Evolutionary conservation across 1,284 basidiomycete species (phyloP).

Genomic region (Salmacisia buchloeana): DNA sequence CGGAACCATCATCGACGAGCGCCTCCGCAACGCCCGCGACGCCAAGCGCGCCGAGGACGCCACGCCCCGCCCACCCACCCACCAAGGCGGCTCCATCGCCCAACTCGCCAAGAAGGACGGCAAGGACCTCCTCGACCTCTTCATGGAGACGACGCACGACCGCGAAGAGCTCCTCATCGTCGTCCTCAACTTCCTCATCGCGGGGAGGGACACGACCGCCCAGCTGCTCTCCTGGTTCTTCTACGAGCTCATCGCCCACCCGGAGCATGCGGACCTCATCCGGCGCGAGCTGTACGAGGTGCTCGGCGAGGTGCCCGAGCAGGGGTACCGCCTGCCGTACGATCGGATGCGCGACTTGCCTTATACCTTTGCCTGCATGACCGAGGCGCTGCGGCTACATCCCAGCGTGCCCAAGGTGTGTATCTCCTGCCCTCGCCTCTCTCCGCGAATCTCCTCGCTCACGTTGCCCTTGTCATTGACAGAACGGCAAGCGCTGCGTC

Average conservation of each 20-base stretch:
- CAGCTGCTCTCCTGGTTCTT: slow-evolving; percentile 36
- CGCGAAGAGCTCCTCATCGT: slow-evolving; percentile 46
- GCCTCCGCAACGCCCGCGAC: slow-evolving; percentile 10
- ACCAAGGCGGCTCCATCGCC: not conserved
- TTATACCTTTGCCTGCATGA: slow-evolving; percentile 34
- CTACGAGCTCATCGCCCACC: slow-evolving; percentile 27
- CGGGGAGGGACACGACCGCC: slow-evolving; percentile 41
- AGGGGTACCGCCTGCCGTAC: slow-evolving; percentile 22
- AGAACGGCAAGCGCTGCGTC: slow-evolving; percentile 34
- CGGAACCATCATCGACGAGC: slow-evolving; percentile 30
- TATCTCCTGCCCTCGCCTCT: not conserved
- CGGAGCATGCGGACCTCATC: slow-evolving; percentile 20
- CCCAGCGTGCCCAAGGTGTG: slow-evolving; percentile 41
- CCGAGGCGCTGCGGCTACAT: slow-evolving; percentile 37
- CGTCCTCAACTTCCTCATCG: slow-evolving; percentile 35
- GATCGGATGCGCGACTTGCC: slow-evolving; percentile 28
- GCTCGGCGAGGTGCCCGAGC: slow-evolving; percentile 17
- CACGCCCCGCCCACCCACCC: not conserved
- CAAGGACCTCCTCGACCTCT: slow-evolving; percentile 52
- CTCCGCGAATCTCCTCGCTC: not conserved
- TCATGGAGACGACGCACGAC: slow-evolving; percentile 50
- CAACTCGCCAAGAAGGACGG: slow-evolving; percentile 18
- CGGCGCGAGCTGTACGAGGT: slow-evolving; percentile 29
- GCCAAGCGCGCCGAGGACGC: not conserved
- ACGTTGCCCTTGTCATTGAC: not conserved